Conservation (phyloP, 768 basidiomycete species). For the Baorangia bicolor region DNA sequence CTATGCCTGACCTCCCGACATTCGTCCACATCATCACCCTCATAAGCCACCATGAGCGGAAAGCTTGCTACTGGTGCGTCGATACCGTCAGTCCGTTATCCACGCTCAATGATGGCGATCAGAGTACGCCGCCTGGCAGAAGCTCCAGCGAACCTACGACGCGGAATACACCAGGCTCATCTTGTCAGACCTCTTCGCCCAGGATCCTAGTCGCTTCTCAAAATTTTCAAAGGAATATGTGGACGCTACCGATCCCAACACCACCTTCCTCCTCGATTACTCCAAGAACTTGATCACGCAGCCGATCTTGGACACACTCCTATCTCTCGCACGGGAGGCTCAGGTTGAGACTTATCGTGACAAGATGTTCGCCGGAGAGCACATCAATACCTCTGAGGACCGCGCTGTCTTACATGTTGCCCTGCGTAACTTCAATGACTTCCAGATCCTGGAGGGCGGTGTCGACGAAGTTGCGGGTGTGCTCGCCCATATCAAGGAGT, state of each 20-base stretch:
- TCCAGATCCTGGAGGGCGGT: constrained; percentile 77
- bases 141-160: constrained; percentile 83
- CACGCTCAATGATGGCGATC: constrained; percentile 4
- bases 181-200: constrained; percentile 89
- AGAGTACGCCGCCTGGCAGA: constrained; percentile 92
- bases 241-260: constrained; percentile 60
- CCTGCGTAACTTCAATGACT: constrained; percentile 76
- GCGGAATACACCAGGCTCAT: constrained; percentile 68
- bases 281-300: constrained; percentile 95
- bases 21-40: constrained; percentile 3
- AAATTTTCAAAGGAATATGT: constrained; percentile 81
- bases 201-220: constrained; percentile 83
- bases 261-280: constrained; percentile 90
- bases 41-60: constrained; percentile 52
- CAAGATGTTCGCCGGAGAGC: constrained; percentile 92
- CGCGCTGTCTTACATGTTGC: constrained; percentile 96
- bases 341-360: constrained; percentile 81
- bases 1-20: background rate
- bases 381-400: constrained; percentile 98
- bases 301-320: constrained; percentile 74
- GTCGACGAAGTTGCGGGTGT: constrained; percentile 81
- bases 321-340: constrained; percentile 83
- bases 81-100: background rate
- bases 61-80: constrained; percentile 57
- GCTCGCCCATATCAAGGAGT: constrained; percentile 87